Evolutionary conservation across 2,329 filamentous ascomycete species (phyloP), one percentile per base, ranked within the genome.

Genomic region (Calonectria henricotiae): DNA sequence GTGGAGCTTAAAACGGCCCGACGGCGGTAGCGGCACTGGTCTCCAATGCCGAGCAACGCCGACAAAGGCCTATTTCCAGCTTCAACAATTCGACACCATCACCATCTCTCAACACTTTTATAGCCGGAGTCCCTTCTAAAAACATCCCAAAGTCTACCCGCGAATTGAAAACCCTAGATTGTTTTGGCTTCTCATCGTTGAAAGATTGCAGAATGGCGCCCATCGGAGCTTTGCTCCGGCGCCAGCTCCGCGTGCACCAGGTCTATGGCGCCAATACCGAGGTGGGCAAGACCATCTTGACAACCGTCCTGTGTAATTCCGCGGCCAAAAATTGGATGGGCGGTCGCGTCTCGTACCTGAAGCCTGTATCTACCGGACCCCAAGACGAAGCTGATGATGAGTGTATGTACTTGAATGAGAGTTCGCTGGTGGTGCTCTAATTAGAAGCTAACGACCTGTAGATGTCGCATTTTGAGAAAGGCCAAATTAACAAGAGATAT

Each of bases 181-280:
- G 39, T 13, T 51, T 46, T 23, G 20, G 32, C 20, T 11, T 58
- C 20, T 9, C 32, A 58, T 11, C 32, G 12, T 9, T 39, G 32
- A 58, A 20, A 58, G 32, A 11, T 58, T 58, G 23, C 25, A 72
- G 54, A 35, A 85, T 85, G 82, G 76, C 84, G 66, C 87, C 88
- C 30, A 82, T 90, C 62, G 86, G 89, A 58, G 87, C 90, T 63
- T 85, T 90, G 58, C 85, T 95, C 43, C 94, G 91, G 89, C 90
- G 91, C 70, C 89, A 88, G 9, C 85, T 95, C 65, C 89, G 90
- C 71, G 86, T 90, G 13, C 89, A 93, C 75, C 94, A 96, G 81
- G 85, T 97, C 43, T 97, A 93, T 77, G 94, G 94, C 32, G 93
- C 94, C 55, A 96, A 96, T 77, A 96, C 94, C 0, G 90, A 93